phyloP scores from a whole-genome alignment of 2,329 filamentous ascomycete species.

The Rutstroemia sp. region DNA sequence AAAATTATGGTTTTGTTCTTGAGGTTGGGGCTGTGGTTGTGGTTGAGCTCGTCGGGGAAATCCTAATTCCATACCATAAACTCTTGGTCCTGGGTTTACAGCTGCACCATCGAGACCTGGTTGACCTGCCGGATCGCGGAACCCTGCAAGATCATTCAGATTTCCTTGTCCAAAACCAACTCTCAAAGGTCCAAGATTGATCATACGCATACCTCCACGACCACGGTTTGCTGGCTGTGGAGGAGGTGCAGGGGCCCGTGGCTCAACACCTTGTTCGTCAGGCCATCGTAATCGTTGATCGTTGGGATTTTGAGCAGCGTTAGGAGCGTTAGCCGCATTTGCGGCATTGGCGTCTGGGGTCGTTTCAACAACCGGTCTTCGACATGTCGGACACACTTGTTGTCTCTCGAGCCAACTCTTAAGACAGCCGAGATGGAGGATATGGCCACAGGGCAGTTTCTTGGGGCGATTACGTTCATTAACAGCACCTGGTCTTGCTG shows the following conservation, averaged over 20 bases:
- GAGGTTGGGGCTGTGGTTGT: slow-evolving; percentile 14
- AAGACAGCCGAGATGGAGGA: slow-evolving; percentile 87
- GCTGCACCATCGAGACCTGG: slow-evolving; percentile 22
- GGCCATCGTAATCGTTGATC: slow-evolving; percentile 25
- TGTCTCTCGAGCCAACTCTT: slow-evolving; percentile 97
- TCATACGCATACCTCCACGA: slow-evolving; percentile 46
- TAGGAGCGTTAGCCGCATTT: too few relatives aligned
- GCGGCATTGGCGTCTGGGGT: slow-evolving; percentile 26
- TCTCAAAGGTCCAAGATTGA: slow-evolving; percentile 67
- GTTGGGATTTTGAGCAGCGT: slow-evolving; percentile 20
- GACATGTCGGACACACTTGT: slow-evolving; percentile 93
- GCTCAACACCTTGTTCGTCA: not conserved
- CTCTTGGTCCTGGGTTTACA: slow-evolving; percentile 20
- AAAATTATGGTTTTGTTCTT: not conserved
- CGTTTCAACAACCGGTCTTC: slow-evolving; percentile 64
- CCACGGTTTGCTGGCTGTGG: slow-evolving; percentile 26
- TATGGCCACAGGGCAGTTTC: slow-evolving; percentile 93
- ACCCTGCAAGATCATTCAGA: slow-evolving; percentile 58
- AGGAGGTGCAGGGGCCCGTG: slow-evolving; percentile 24
- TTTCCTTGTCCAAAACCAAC: slow-evolving; percentile 63
- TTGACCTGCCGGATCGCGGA: slow-evolving; percentile 41
- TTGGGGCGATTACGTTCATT: slow-evolving; percentile 85
- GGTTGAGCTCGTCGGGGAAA: slow-evolving; percentile 25
- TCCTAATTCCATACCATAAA: slow-evolving; percentile 30
- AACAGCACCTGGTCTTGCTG: slow-evolving; percentile 34